Base-by-base conservation (phyloP, 768 basidiomycete genomes). In the Auriscalpium microsporum region DNA sequence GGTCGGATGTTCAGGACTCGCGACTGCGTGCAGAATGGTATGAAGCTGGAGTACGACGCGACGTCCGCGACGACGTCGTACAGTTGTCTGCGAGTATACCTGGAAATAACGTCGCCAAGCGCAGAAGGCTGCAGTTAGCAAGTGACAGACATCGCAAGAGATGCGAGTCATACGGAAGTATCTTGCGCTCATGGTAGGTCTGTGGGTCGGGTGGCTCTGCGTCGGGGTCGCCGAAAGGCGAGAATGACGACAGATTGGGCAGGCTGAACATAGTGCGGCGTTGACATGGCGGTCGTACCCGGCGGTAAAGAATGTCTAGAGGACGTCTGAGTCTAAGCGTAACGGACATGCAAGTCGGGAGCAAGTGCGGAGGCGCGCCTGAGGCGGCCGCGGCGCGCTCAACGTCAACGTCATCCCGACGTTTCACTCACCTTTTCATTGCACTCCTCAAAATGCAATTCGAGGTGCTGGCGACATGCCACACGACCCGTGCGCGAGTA, bases 21-120 rank as follows among this genome's bases (percentile, higher is more conserved):
- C 5, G 92, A 87, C 19, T 74, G 73, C 11, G 80, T 82, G 72
- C 94, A 96, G 69, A 90, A 95, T 7, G 96, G 95, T 52, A 99
- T 74, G 67, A 97, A 99, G 56, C 72, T 74, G 10, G 83, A 79
- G 68, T 98, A 99, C 2, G 89, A 88, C 14, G 76, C 81, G 28
- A 97, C 87, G 69, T 98, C 86, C 13, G 93, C 80, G 53, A 99
- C 91, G 57, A 98, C 70, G 8, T 81, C 72, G 71, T 94, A 98
- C 4, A 98, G 76, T 68, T 96, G 82, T 50, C 75, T 75, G 58
- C 78, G 84, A 16, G 75, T 78, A 66, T 94, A 97, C 44, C 94
- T 96, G 36, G 28, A 45, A 56, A 58, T 53, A 7, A 33, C 28
- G 40, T 44, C 17, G 10, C 49, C 50, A 21, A 21, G 21, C 21